Evolutionary conservation across 768 basidiomycete genomes (phyloP).

Genomic region (Leucocoprinus sp.): DNA sequence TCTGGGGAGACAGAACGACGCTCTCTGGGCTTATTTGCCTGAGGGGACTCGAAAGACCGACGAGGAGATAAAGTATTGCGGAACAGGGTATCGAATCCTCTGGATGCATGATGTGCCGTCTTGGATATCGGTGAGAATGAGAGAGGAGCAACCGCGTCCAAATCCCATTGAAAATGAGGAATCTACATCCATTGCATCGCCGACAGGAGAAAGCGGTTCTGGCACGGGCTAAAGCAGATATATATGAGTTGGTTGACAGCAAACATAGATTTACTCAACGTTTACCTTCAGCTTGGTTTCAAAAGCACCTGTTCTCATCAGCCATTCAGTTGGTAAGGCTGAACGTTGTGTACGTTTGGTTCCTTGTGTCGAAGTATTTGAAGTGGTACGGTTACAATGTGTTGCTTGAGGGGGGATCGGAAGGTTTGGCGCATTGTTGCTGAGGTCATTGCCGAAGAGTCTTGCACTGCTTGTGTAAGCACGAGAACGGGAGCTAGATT

Average conservation of each 20-base stretch:
- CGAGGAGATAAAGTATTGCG: constrained; percentile 47
- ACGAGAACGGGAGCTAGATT: constrained; percentile 41
- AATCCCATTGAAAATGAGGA: constrained; percentile 33
- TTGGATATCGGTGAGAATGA: constrained; percentile 30
- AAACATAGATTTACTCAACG: background rate
- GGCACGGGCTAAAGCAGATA: constrained; percentile 25
- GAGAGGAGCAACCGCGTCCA: constrained; percentile 17
- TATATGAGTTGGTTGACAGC: background rate
- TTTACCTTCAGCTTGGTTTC: constrained; percentile 21
- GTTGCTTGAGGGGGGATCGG: constrained; percentile 25
- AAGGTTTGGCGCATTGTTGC: constrained; percentile 36
- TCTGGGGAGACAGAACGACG: constrained; percentile 57
- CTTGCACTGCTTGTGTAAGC: constrained; percentile 60
- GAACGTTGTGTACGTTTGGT: constrained; percentile 53
- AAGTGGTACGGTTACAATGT: constrained; percentile 23
- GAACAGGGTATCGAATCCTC: constrained; percentile 53
- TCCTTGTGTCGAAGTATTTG: constrained; percentile 28
- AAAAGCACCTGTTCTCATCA: constrained; percentile 21
- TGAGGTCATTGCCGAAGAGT: constrained; percentile 67
- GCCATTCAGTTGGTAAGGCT: constrained; percentile 60
- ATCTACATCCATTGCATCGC: constrained; percentile 80
- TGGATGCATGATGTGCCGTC: constrained; percentile 45
- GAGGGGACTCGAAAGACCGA: constrained; percentile 37
- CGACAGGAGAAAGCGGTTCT: constrained; percentile 35
- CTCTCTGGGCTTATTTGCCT: constrained; percentile 35